These are phyloP conservation scores for Zymoseptoria ardabiliae DNA, from an alignment of 2,329 filamentous ascomycete genomes.

Conservation along the genomic window DNA sequence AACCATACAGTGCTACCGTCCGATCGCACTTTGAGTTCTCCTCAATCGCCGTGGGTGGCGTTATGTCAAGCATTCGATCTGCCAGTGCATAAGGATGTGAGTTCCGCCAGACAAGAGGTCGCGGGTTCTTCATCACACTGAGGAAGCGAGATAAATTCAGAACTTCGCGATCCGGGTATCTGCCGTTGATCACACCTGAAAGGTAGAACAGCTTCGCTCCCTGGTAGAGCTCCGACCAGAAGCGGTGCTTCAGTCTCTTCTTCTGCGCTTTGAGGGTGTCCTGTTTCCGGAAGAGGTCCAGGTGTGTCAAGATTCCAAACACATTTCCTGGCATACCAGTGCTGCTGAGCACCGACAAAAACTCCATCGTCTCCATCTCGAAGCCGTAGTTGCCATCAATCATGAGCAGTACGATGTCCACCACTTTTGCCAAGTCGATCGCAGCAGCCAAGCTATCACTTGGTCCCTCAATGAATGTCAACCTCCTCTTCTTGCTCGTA, in stretches of 20 bases:
- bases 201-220: conserved; percentile 96
- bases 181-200: conserved; percentile 89
- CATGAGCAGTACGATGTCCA: conserved; percentile 94
- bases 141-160: conserved; percentile 93
- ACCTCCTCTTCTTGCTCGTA: conserved; percentile 86
- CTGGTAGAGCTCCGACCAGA: conserved; percentile 96
- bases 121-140: conserved; percentile 97
- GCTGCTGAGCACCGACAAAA: conserved; percentile 84
- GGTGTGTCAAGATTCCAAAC: conserved; percentile 91
- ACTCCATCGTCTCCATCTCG: conserved; percentile 99
- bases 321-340: conserved; percentile 98
- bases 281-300: conserved; percentile 91
- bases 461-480: conserved; percentile 96
- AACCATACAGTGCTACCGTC: conserved; percentile 84
- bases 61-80: conserved; percentile 92
- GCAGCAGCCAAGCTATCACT: conserved; percentile 87
- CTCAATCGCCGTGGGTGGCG: conserved; percentile 85
- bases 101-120: conserved; percentile 94
- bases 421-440: conserved; percentile 95
- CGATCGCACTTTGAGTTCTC: conserved; percentile 83
- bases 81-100: conserved; percentile 89
- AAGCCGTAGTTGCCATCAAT: conserved; percentile 99
- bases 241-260: conserved; percentile 88
- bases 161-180: conserved; percentile 93
- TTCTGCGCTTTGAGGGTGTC: conserved; percentile 88